These are phyloP conservation scores for Phytophthora meadii DNA, from an alignment of 352 stramenopile species.

Conservation along the genomic window DNA sequence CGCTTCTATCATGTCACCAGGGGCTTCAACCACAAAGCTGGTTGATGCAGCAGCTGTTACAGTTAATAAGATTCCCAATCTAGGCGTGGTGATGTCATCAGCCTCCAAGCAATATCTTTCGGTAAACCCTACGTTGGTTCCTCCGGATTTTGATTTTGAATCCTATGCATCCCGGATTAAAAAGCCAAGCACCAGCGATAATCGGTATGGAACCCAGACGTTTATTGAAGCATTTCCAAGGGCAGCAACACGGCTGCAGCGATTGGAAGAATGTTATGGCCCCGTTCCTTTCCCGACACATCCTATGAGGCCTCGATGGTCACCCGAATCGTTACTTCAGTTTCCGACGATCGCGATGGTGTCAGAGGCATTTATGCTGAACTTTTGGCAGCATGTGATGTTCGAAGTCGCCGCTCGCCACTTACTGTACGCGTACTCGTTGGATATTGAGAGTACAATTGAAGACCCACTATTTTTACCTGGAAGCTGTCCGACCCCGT, in stretches of 20 bases:
- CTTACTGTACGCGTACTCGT: slow-evolving; percentile 16
- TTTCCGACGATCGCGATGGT: slow-evolving; percentile 28
- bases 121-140: neutral
- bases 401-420: slow-evolving; percentile 21
- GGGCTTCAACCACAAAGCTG: slow-evolving; percentile 2
- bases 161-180: neutral
- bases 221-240: no score
- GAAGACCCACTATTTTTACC: slow-evolving; percentile 7
- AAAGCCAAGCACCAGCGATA: neutral
- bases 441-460: slow-evolving; percentile 3
- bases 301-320: neutral
- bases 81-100: neutral
- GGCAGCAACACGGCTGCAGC: slow-evolving; percentile 7
- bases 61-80: neutral
- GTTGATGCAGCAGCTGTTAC: neutral
- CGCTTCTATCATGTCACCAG: neutral
- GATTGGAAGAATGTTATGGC: slow-evolving; percentile 13
- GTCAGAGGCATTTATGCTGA: slow-evolving; percentile 22
- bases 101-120: neutral
- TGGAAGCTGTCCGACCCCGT: slow-evolving; percentile 13
- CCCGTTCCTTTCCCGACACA: slow-evolving; percentile 2
- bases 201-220: slow-evolving; percentile 4
- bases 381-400: slow-evolving; percentile 39
- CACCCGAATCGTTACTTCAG: neutral
- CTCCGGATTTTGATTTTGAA: neutral